phyloP scores from a whole-genome alignment of 2,329 filamentous ascomycete genomes.

The Phyllosticta capitalensis region DNA sequence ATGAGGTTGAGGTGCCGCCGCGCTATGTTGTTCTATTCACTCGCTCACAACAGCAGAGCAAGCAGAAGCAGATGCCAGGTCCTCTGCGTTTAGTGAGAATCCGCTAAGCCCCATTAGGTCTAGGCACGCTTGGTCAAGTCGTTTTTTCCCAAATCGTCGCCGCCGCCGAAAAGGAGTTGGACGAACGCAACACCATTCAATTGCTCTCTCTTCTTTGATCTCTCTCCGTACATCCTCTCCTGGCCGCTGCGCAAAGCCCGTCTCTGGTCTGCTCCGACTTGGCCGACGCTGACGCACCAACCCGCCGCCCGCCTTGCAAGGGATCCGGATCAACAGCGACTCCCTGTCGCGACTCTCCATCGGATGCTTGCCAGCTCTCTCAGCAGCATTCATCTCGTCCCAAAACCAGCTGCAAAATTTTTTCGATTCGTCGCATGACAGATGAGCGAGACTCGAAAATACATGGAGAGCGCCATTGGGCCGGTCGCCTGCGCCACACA shows the following conservation, averaged over 20 bases:
- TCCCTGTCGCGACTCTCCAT: slow-evolving; percentile 2
- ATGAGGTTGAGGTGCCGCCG: slow-evolving; percentile 1
- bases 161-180: not conserved
- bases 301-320: slow-evolving; percentile 1
- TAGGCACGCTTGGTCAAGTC: not conserved
- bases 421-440: not conserved
- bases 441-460: too few relatives aligned
- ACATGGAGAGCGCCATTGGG: not conserved
- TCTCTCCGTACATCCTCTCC: not conserved
- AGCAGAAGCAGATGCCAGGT: not conserved
- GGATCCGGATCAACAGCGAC: slow-evolving; percentile 2
- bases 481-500: not conserved
- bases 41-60: not conserved
- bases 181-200: not conserved
- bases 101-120: slow-evolving; percentile 1
- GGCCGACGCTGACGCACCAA: not conserved
- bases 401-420: not conserved
- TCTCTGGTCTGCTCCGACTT: not conserved
- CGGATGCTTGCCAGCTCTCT: not conserved
- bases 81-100: not conserved
- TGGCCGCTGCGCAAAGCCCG: not conserved
- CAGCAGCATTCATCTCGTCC: too few relatives aligned
- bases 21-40: slow-evolving; percentile 1
- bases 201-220: not conserved
- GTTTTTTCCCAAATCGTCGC: slow-evolving; percentile 9